Percentiles rank a stretch among this genome's conserved stretches.
phyloP scores from a whole-genome alignment of 2,329 filamentous ascomycete species.

The Trichoderma sp. region DNA sequence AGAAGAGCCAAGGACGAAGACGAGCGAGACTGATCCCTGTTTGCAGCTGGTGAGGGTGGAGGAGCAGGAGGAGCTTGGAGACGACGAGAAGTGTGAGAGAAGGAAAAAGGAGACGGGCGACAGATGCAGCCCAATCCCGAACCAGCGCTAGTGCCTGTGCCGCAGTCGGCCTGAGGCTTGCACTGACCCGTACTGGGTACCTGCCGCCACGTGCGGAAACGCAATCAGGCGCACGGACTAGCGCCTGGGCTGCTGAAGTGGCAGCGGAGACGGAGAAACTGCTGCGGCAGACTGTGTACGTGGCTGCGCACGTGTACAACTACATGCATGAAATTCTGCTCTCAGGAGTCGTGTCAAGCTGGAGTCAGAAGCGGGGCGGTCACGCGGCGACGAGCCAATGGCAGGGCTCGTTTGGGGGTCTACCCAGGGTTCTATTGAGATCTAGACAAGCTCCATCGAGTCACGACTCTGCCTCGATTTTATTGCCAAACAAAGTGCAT shows the following conservation, averaged over 20 bases:
- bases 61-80: not conserved
- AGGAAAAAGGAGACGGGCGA: constrained; percentile 19
- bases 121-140: constrained; percentile 13
- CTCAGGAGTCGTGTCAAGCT: too few species aligned
- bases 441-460: constrained; percentile 27
- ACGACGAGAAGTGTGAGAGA: not conserved
- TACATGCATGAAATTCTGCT: not conserved
- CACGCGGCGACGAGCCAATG: not conserved
- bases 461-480: constrained; percentile 4
- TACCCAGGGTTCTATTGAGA: constrained; percentile 21
- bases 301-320: constrained; percentile 18
- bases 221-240: constrained; percentile 8
- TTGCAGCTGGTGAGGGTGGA: constrained; percentile 18
- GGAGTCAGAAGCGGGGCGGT: not conserved
- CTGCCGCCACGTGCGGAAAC: constrained; percentile 10
- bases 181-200: constrained; percentile 7
- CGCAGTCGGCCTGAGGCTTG: not conserved
- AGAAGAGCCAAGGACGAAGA: constrained; percentile 22
- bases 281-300: constrained; percentile 23
- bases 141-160: constrained; percentile 16
- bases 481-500: too few species aligned
- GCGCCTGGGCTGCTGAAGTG: not conserved
- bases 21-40: not conserved
- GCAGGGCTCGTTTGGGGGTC: not conserved
- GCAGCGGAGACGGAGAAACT: not conserved